phyloP scores from a whole-genome alignment of 345 rosid genomes.

The Trapa bicornis region DNA sequence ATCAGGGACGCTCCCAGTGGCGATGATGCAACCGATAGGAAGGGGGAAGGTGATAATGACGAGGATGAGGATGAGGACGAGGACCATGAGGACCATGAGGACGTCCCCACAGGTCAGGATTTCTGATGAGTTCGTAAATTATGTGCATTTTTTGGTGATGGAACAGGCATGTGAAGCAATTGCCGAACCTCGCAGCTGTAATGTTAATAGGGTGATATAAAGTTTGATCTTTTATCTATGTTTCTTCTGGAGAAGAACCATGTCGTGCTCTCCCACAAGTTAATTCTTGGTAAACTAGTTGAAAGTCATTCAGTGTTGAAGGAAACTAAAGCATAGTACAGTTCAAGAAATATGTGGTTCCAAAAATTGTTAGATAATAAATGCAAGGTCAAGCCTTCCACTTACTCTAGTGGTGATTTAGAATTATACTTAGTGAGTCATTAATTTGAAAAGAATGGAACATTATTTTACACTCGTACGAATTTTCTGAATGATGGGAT shows the following conservation, averaged over 20 bases:
- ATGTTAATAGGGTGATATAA: not conserved
- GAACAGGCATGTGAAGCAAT: constrained; percentile 7
- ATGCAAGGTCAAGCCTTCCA: not conserved
- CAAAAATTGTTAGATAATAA: not conserved
- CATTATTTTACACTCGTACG: too few relatives aligned
- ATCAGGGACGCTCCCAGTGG: constrained; percentile 21
- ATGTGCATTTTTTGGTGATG: constrained; percentile 1
- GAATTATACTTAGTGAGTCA: not conserved
- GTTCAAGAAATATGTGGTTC: not conserved
- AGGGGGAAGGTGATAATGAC: constrained; percentile 34
- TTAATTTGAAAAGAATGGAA: not conserved
- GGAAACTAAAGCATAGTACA: not conserved
- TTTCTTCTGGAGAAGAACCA: not conserved
- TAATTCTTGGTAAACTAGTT: not conserved
- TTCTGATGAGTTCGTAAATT: not conserved
- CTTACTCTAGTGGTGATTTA: not conserved
- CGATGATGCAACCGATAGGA: constrained; percentile 33
- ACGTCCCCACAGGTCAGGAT: constrained; percentile 15
- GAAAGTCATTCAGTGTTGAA: not conserved
- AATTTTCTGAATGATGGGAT: too few relatives aligned
- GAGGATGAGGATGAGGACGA: constrained; percentile 33
- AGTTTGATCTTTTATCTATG: not conserved
- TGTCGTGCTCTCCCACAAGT: not conserved
- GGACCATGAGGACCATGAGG: constrained; percentile 29
- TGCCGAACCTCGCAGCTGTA: constrained; percentile 3